Conservation (phyloP, 2,329 filamentous ascomycete species). For the Colletotrichum scovillei region DNA sequence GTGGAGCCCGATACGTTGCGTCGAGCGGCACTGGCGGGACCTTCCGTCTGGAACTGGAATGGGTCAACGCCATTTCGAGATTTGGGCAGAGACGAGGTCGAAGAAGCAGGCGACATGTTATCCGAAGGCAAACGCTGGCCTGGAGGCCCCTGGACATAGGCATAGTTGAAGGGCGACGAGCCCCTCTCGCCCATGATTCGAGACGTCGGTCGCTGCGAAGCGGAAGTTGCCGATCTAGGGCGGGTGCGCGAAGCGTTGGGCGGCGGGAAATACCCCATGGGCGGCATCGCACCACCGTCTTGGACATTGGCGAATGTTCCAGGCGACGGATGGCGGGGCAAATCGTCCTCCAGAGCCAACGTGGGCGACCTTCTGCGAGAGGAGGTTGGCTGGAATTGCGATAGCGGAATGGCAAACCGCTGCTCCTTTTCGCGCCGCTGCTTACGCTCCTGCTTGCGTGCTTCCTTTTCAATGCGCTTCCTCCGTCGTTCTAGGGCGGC, state of each 20-base stretch:
- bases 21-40: constrained; percentile 51
- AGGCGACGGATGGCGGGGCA: constrained; percentile 52
- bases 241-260: constrained; percentile 54
- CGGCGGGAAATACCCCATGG: constrained; percentile 64
- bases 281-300: constrained; percentile 53
- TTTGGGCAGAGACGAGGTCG: constrained; percentile 44
- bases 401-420: constrained; percentile 64
- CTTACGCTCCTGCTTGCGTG: constrained; percentile 50
- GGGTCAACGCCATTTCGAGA: constrained; percentile 52
- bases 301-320: constrained; percentile 50
- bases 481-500: constrained; percentile 79
- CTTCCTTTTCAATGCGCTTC: constrained; percentile 66
- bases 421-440: constrained; percentile 55
- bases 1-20: constrained; percentile 50
- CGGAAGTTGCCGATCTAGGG: constrained; percentile 54
- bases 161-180: constrained; percentile 58
- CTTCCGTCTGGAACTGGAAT: constrained; percentile 64
- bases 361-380: constrained; percentile 49
- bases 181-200: constrained; percentile 48
- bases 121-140: constrained; percentile 59
- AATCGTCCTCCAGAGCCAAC: constrained; percentile 46
- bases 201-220: constrained; percentile 51
- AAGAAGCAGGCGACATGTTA: constrained; percentile 40
- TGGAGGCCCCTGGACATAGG: constrained; percentile 51
- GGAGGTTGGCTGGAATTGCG: constrained; percentile 58